phyloP scores from a whole-genome alignment of 495 filamentous ascomycete species.

The Xylaria scruposa region DNA sequence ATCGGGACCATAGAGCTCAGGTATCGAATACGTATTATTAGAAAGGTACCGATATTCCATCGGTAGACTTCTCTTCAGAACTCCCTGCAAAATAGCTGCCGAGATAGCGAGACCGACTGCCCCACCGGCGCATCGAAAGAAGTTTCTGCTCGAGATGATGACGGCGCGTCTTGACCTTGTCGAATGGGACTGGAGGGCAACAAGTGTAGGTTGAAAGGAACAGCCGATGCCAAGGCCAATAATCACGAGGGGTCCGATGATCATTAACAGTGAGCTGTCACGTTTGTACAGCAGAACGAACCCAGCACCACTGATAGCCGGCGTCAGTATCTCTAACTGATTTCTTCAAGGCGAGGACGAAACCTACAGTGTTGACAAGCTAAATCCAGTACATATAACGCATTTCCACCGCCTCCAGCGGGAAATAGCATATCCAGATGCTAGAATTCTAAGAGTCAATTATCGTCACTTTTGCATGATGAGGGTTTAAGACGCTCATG shows the following conservation, averaged over 20 bases:
- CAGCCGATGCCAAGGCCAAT: conserved; percentile 62
- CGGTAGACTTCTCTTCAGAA: conserved; percentile 43
- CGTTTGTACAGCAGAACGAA: conserved; percentile 58
- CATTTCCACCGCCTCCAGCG: conserved; percentile 59
- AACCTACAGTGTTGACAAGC: conserved; percentile 58
- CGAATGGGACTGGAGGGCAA: conserved; percentile 69
- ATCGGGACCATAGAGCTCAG: not conserved
- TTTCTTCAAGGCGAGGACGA: not conserved
- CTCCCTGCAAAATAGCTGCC: conserved; percentile 61
- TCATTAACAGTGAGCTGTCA: conserved; percentile 36
- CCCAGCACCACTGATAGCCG: conserved; percentile 49
- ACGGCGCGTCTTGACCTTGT: conserved; percentile 65
- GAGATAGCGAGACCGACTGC: conserved; percentile 66
- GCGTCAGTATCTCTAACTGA: not conserved
- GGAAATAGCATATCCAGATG: conserved; percentile 37
- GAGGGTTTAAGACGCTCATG: not conserved
- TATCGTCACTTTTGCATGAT: not conserved
- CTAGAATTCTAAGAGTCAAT: not conserved
- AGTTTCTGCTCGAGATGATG: conserved; percentile 67
- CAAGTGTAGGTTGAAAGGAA: conserved; percentile 65
- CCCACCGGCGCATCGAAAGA: conserved; percentile 67
- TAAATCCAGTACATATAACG: conserved; percentile 62
- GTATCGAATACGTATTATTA: not conserved
- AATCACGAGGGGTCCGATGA: conserved; percentile 45
- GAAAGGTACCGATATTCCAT: not conserved